Base-by-base conservation (phyloP, 768 basidiomycete genomes). In the Rhizopogon rudus region DNA sequence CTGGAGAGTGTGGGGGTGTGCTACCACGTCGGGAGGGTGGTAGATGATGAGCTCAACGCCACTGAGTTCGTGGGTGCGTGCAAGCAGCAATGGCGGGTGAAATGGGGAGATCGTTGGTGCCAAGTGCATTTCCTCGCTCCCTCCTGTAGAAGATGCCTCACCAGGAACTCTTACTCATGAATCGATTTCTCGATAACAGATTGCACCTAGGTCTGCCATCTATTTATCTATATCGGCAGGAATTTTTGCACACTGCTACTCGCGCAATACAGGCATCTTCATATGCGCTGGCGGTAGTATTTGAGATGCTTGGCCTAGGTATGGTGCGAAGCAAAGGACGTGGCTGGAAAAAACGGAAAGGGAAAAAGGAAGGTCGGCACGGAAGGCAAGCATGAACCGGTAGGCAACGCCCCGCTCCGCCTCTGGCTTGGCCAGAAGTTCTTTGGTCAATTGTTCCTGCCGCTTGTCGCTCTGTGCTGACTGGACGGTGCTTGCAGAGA, bases 391-490 rank as follows among this genome's bases (percentile, higher is more conserved):
- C 72, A 76, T 48, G 64, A 20, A 6, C 14, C 65, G 2, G 62
- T 82, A 17, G 88, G 87, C 5, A 88, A 88, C 55, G 84, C 79
- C 3, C 79, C 80, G 35, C 64, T 89, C 63, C 73, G 87, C 20
- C 63, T 88, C 46, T 90, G 89, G 89, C 81, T 85, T 8, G 87
- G 87, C 6, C 82, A 90, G 61, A 75, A 86, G 43, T 79, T 81
- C 59, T 69, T 83, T 44, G 87, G 87, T 88, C 44, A 45, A 79
- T 75, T 6, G 51, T 25, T 9, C 14, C 10, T 13, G 51, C 25
- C 16, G 6, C 44, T 49, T 42, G 25, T 6, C 7, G 8, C 25
- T 51, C 39, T 53, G 29, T 33, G 46, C 54, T 41, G 22, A 40
- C 20, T 0, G 29, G 4, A 25, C 1, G 16, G 31, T 10, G 44